Base-by-base conservation (phyloP, 1,139 yeast species). In the Protomyces gravidus region DNA sequence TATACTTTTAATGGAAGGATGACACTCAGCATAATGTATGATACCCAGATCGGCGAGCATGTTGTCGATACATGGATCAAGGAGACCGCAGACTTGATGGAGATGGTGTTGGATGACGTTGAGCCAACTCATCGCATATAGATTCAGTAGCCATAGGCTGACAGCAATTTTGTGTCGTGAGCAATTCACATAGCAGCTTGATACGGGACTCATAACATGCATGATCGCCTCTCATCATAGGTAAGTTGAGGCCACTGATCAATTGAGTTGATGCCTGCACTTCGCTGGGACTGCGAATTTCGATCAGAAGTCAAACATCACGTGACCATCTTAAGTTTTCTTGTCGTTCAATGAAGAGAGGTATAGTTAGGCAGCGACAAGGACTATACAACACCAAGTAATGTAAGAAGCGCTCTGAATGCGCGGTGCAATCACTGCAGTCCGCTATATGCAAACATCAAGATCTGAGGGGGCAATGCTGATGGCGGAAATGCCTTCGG, bases 21-120 rank as follows among this genome's bases (percentile, higher is more conserved):
- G 39, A 32, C 46, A 13, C 36, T 53, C n/a, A 32, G 46, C 26
- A 36, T 53, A 21, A 45, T 53, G 27, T 46, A 53, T 45, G 58
- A 53, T 27, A 23, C 25, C n/a, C 50, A 53, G 6, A 49, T 52
- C 4, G 56, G 56, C 7, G 42, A n/a, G 5, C 28, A 32, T 33
- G 42, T 28, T 11, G 39, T 53, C 46, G 46, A 27, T 11, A n/a
- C 21, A 9, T 53, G 58, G 58, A 19, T 45, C 13, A 17, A 45
- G 2, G 28, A 27, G 28, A 53, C 58, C 11, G 40, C 46, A 25
- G 36, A 46, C 7, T 27, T 53, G 39, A 53, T 53, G 58, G 36
- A 19, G n/a, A 9, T 53, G 51, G 25, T 45, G 5, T 4, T 33
- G 9, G 40, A 40, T n/a, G 40, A 30, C 13, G 9, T 4, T 6